Evolutionary conservation across 129 eudicot genomes (phyloP).

Genomic region (Pulicaria dysenterica): DNA sequence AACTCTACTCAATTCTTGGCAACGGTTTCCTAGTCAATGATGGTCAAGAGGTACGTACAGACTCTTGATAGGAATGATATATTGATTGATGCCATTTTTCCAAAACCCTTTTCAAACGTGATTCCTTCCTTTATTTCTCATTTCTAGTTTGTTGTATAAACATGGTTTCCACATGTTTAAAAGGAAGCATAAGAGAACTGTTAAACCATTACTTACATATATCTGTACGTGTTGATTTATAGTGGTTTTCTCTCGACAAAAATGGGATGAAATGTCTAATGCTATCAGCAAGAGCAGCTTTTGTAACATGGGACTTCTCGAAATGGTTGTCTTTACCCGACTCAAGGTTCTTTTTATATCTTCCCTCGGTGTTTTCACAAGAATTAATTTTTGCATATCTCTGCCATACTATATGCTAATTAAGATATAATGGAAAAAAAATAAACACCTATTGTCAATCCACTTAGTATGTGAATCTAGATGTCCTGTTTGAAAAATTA

Average conservation of each 20-base stretch:
- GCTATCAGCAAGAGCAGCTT: background rate
- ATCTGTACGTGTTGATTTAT: background rate
- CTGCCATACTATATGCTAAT: background rate
- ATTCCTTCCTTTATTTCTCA: background rate
- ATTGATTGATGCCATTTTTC: background rate
- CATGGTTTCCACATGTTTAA: background rate
- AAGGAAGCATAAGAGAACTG: background rate
- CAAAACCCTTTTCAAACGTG: no score
- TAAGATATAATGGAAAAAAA: no score
- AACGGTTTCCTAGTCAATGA: background rate
- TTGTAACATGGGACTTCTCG: no score
- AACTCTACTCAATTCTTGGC: background rate
- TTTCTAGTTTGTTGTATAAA: background rate
- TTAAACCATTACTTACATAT: background rate
- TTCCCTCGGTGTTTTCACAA: background rate
- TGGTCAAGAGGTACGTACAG: background rate
- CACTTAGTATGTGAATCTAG: background rate
- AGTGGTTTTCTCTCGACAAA: background rate
- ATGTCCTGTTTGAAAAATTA: background rate
- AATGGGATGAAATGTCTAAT: constrained; percentile 8
- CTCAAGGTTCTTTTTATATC: constrained; percentile 2
- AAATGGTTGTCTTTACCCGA: background rate
- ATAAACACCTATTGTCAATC: no score
- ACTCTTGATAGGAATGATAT: background rate
- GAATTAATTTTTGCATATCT: background rate